These are phyloP conservation scores for Pythium aquatile DNA, from an alignment of 352 stramenopile species.

Conservation along the genomic window DNA sequence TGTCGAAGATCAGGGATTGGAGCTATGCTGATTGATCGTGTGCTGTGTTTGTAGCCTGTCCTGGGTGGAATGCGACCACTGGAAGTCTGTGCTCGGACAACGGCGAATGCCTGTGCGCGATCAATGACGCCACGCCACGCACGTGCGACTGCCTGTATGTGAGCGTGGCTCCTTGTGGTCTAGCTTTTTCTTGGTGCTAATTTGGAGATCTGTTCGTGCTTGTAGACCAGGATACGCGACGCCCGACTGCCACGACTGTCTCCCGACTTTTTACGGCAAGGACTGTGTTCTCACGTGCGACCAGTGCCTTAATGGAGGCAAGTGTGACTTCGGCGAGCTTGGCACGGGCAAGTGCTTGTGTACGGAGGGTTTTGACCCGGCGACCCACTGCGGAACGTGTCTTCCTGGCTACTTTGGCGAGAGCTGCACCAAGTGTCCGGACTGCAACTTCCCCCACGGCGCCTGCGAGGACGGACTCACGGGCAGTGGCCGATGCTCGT, in stretches of 20 bases:
- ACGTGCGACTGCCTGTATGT: conserved; percentile 72
- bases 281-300: conserved; percentile 58
- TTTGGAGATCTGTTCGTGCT: not conserved
- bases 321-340: conserved; percentile 59
- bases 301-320: conserved; percentile 71
- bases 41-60: conserved; percentile 44
- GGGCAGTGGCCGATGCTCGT: conserved; percentile 82
- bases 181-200: not conserved
- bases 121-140: conserved; percentile 57
- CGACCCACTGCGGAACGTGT: conserved; percentile 73
- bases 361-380: conserved; percentile 67
- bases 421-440: conserved; percentile 65
- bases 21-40: conserved; percentile 8
- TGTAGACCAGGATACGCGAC: conserved; percentile 55
- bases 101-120: conserved; percentile 66
- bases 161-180: not conserved
- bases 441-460: conserved; percentile 85
- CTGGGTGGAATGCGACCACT: conserved; percentile 63
- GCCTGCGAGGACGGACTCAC: conserved; percentile 82
- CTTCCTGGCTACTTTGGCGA: conserved; percentile 71
- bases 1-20: not conserved
- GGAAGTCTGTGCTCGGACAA: conserved; percentile 55
- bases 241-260: conserved; percentile 73
- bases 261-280: conserved; percentile 52
- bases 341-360: conserved; percentile 74